Percentiles rank a stretch among this genome's conserved stretches.
Conservation (phyloP, 441 rosid genomes). For the Melastoma candidum region DNA sequence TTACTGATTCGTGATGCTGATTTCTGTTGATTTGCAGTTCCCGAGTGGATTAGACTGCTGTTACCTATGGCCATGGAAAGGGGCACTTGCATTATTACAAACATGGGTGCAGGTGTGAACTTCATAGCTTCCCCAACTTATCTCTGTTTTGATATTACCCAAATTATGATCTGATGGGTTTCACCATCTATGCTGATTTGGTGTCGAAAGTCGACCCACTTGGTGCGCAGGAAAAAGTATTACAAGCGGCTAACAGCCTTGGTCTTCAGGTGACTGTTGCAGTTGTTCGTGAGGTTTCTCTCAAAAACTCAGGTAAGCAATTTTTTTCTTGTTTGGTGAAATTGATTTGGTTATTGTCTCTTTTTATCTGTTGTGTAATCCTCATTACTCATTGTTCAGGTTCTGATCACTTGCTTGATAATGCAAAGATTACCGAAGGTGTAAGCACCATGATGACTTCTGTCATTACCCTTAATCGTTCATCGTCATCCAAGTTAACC, state of each 20-base stretch:
- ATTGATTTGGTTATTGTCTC: too few relatives aligned
- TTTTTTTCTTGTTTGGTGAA: background rate
- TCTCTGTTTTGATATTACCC: background rate
- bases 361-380: too few relatives aligned
- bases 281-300: slow-evolving; percentile 59
- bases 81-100: slow-evolving; percentile 69
- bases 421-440: slow-evolving; percentile 27
- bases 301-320: slow-evolving; percentile 28
- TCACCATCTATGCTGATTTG: background rate
- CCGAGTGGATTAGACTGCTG: slow-evolving; percentile 75
- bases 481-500: background rate
- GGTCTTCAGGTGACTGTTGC: slow-evolving; percentile 57
- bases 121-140: background rate
- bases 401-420: slow-evolving; percentile 24
- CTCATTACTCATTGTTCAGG: slow-evolving; percentile 21
- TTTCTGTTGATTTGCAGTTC: slow-evolving; percentile 27
- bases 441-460: slow-evolving; percentile 29
- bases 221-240: slow-evolving; percentile 54
- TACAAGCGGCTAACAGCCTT: slow-evolving; percentile 47
- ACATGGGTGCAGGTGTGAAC: slow-evolving; percentile 88
- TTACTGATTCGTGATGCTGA: background rate
- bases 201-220: slow-evolving; percentile 36
- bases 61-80: slow-evolving; percentile 67
- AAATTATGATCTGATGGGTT: background rate
- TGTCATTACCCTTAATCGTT: slow-evolving; percentile 1